Evolutionary conservation across 192 early-diverging fungal genomes (phyloP).

Genomic region (Pilaira anomala): DNA sequence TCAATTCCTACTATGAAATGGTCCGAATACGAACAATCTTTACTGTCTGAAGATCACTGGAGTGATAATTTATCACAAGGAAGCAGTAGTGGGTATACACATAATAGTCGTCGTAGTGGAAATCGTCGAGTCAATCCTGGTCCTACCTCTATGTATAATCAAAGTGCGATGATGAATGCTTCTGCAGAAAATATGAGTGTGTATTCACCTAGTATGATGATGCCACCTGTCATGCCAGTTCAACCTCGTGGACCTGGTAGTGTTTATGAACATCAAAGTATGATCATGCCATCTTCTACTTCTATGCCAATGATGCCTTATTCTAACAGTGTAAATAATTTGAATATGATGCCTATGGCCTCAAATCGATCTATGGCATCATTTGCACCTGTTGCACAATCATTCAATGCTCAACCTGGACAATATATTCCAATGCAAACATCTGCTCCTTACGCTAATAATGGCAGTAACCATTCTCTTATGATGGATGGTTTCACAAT

Average conservation of each 20-base stretch:
- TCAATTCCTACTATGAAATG: slow-evolving; percentile 76
- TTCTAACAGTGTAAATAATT: neutral
- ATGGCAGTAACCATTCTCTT: slow-evolving; percentile 17
- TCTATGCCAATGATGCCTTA: slow-evolving; percentile 19
- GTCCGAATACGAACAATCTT: slow-evolving; percentile 76
- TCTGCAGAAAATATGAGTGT: slow-evolving; percentile 8
- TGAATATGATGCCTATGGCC: slow-evolving; percentile 11
- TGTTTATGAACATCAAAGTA: slow-evolving; percentile 4
- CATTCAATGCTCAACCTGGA: slow-evolving; percentile 9
- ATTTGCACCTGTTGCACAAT: neutral
- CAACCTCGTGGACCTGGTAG: neutral
- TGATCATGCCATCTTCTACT: slow-evolving; percentile 23
- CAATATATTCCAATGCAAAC: slow-evolving; percentile 15
- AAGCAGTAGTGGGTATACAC: slow-evolving; percentile 17
- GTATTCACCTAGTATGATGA: slow-evolving; percentile 1
- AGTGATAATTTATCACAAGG: slow-evolving; percentile 41
- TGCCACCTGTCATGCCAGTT: neutral
- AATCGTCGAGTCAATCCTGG: neutral
- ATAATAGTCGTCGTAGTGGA: slow-evolving; percentile 11
- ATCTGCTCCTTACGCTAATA: neutral
- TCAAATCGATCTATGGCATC: slow-evolving; percentile 15
- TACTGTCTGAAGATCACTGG: slow-evolving; percentile 29
- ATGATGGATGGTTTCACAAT: slow-evolving; percentile 20
- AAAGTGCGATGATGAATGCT: slow-evolving; percentile 1
- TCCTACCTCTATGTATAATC: slow-evolving; percentile 12